A percentile compares a stretch with the other conserved stretches of the same genome.
phyloP scores from a whole-genome alignment of 441 rosid species.

The Adansonia madagascariensis region DNA sequence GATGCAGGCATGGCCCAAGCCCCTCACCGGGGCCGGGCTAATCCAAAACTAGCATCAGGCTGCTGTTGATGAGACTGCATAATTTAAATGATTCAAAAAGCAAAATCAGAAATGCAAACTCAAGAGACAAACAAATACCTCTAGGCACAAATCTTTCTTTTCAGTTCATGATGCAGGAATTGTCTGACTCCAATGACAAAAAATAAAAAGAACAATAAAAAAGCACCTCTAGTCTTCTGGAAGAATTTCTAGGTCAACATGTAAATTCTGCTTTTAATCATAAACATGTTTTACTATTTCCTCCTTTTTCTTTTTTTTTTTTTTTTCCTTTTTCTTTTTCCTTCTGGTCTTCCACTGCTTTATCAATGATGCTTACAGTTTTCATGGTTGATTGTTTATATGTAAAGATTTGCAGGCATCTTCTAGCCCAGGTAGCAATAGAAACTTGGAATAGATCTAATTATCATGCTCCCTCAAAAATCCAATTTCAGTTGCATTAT shows the following conservation, averaged over 20 bases:
- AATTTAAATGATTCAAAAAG: conserved; percentile 16
- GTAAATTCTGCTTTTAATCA: background rate
- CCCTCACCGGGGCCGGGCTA: conserved; percentile 99
- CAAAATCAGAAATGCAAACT: background rate
- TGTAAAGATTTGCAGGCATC: background rate
- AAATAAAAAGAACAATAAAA: background rate
- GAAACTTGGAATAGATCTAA: background rate
- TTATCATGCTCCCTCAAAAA: background rate
- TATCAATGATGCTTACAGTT: background rate
- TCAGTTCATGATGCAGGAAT: background rate
- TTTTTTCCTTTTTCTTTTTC: background rate
- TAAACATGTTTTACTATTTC: background rate
- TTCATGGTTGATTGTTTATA: background rate
- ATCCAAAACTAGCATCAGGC: conserved; percentile 76
- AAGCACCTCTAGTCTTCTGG: background rate
- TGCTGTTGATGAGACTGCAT: conserved; percentile 70
- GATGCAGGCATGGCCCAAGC: conserved; percentile 93
- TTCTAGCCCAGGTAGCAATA: background rate
- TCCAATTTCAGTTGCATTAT: background rate
- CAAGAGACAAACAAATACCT: background rate
- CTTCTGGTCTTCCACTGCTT: conserved; percentile 4
- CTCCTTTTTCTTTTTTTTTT: no score
- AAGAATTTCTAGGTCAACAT: background rate
- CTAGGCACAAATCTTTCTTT: conserved; percentile 27
- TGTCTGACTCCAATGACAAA: no score